Base-by-base conservation (phyloP, 768 basidiomycete species). In the Auriscalpium orientale region DNA sequence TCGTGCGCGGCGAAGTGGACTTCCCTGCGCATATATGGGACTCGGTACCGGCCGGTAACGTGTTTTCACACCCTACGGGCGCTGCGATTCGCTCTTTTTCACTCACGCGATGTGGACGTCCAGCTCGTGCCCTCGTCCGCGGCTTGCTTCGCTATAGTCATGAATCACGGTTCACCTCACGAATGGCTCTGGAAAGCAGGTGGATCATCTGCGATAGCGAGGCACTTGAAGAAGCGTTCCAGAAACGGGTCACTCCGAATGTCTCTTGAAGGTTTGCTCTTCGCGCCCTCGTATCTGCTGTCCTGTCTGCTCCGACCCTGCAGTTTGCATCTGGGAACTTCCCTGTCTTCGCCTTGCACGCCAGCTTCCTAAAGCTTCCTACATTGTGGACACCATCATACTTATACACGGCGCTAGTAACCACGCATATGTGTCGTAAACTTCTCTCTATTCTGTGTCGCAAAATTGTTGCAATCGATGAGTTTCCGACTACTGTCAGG, bases 121-220 rank as follows among this genome's bases (percentile, higher is more conserved):
- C 62, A 89, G 90, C 89, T 13, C 78, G 75, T 61, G 66, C 66
- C 11, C 75, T 92, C 8, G 82, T 87, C 48, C 67, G 70, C 34
- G 70, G 77, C n/a, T 74, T 93, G 48, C 78, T 92, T 44, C 69
- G 82, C 53, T 78, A 80, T 49, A 74, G 87, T 60, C 76, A 78
- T 55, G 67, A 67, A 21, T 67, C 76, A 46, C 84, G 90, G 16
- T 81, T 82, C 16, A 90, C 87, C 0, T 81, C 89, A 33, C 66
- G 77, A 38, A 69, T 71, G 56, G 87, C 89, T 2, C 71, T 91
- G 49, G 66, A 76, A 57, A 81, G 79, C 67, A 59, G 63, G 33
- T 93, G 90, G 90, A 89, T 93, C 56, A 64, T 66, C 20, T 75
- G 71, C 37, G 89, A 91, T 63, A 65, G 81, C 33, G 68, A 76